Base-by-base conservation (phyloP, 2,329 filamentous ascomycete genomes). In the Sphaerulina populicola region DNA sequence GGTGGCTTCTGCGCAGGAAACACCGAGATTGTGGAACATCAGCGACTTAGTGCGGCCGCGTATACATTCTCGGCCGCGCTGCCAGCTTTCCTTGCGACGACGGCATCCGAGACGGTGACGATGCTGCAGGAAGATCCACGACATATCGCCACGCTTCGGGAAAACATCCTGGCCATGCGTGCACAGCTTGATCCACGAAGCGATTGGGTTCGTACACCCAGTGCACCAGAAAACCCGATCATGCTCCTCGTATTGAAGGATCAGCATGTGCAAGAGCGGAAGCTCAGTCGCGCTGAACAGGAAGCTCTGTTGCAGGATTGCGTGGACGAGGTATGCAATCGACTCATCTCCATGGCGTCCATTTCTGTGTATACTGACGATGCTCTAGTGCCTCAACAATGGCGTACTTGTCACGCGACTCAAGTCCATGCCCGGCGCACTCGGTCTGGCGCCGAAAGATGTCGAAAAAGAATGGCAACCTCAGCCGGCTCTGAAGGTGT, bases 21-120 rank as follows among this genome's bases (percentile, higher is more conserved):
- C 36, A 83, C 84, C 58, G 93, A 96, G 66, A 90, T 97, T 14
- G 87, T 97, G 14, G 88, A 94, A 68, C 93, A 98, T 66, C 93
- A 98, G 72, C 89, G 93, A 59, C 90, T 98, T 64, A 88, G 87
- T 7, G 88, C 91, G 4, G 82, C 87, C 1, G 85, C 91, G 0
- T 98, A 97, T 69, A 97, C 93, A 3, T 98, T 88, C 73, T 97
- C 91, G 27, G 93, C 93, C 2, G 93, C 93, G 6, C 76, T 98
- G 31, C 93, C 93, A 3, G 93, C 93, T 15, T 85, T 98, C 74
- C 76, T 95, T 47, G 89, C 93, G 14, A 94, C 94, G n/a, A 96
- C 90, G 0, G 89, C 91, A 1, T 94, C 88, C 66, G 93, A 96
- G 71, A 91, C 89, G 1, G 78, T 97, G 51, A 82, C 83, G 50